phyloP scores from a whole-genome alignment of 176 grass and related monocot species.

The Hordeum marinum region DNA sequence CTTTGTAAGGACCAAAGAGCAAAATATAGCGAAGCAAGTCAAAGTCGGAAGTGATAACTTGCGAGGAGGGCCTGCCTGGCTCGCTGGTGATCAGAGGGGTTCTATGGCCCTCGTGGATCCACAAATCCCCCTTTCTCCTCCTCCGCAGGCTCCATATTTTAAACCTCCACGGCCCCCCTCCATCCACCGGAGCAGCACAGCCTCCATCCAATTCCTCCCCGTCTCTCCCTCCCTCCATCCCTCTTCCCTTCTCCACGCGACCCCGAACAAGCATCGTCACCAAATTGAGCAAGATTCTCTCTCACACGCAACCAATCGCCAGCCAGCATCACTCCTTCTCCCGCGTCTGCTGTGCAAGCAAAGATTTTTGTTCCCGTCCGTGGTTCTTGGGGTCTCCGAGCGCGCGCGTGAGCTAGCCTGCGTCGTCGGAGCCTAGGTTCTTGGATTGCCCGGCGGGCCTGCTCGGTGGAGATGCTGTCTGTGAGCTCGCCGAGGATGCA shows the following conservation, averaged over 20 bases:
- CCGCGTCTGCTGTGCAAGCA: neutral
- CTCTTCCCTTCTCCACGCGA: neutral
- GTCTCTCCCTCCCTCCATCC: neutral
- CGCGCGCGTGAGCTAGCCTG: neutral
- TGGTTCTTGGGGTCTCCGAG: constrained; percentile 10
- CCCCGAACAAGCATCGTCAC: neutral
- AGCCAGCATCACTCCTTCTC: neutral
- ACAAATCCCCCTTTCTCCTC: constrained; percentile 24
- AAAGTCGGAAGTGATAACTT: neutral
- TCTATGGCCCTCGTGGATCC: constrained; percentile 36
- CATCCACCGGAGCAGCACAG: neutral
- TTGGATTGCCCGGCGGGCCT: neutral
- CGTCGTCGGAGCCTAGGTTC: neutral
- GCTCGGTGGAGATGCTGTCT: constrained; percentile 49
- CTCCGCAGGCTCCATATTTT: constrained; percentile 35
- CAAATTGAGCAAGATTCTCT: neutral
- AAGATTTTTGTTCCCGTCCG: constrained; percentile 14
- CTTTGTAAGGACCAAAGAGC: neutral
- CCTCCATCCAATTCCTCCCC: neutral
- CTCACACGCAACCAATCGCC: constrained; percentile 27
- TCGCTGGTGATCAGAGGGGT: neutral
- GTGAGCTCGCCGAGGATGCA: constrained; percentile 53
- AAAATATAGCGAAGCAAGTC: neutral
- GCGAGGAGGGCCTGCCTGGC: neutral
- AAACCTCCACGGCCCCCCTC: constrained; percentile 17